Conservation (phyloP, 2,329 filamentous ascomycete genomes). For the Tympanopsis confertula region DNA sequence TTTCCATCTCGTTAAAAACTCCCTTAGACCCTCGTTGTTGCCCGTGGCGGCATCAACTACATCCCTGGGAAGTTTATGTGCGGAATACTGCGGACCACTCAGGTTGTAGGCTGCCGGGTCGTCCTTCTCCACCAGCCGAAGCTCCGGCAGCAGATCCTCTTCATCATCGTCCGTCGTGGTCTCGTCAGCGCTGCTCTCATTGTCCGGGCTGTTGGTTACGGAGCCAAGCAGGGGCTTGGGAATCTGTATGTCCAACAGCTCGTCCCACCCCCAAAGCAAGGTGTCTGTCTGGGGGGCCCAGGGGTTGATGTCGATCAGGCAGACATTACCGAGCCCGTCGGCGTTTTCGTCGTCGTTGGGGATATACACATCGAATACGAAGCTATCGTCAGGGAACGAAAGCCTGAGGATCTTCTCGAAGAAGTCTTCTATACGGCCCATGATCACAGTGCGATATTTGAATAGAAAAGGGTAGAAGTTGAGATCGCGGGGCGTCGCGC, state of each 20-base stretch:
- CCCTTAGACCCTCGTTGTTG: conserved; percentile 66
- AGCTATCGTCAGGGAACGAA: conserved; percentile 73
- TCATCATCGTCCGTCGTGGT: conserved; percentile 34
- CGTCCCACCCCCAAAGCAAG: conserved; percentile 78
- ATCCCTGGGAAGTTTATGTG: conserved; percentile 88
- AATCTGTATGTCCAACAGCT: conserved; percentile 65
- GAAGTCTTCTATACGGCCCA: conserved; percentile 61
- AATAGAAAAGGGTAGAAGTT: conserved; percentile 79
- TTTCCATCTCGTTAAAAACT: conserved; percentile 70
- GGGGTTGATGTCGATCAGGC: conserved; percentile 88
- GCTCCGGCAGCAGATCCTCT: conserved; percentile 58
- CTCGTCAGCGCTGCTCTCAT: conserved; percentile 20
- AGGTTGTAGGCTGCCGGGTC: conserved; percentile 86
- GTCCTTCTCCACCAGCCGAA: conserved; percentile 70
- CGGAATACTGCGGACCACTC: conserved; percentile 75
- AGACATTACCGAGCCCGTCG: conserved; percentile 57
- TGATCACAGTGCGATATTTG: conserved; percentile 50
- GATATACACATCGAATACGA: conserved; percentile 86
- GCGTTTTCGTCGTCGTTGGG: conserved; percentile 46
- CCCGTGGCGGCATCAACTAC: conserved; percentile 64
- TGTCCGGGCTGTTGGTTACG: conserved; percentile 16
- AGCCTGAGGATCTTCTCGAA: conserved; percentile 64
- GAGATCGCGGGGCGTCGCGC: conserved; percentile 76
- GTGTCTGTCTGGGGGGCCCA: conserved; percentile 87
- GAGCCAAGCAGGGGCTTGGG: conserved; percentile 42